Percentiles rank a stretch among this genome's conserved stretches.
Evolutionary conservation across 352 stramenopile species (phyloP).

Genomic region (Pythium rhizo-oryzae): DNA sequence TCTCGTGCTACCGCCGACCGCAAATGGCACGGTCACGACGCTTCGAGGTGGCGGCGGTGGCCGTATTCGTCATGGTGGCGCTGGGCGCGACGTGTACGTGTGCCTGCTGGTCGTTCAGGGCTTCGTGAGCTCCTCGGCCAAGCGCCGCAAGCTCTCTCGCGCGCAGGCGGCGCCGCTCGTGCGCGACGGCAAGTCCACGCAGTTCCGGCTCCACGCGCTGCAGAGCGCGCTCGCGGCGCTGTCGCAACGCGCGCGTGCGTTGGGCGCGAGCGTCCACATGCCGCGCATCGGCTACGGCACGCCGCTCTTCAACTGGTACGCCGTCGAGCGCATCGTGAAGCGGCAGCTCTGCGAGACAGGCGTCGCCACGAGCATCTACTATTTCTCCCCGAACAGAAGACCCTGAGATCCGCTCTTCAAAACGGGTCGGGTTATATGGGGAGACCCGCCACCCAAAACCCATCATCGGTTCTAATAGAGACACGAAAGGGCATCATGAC

Average conservation of each 20-base stretch:
- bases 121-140: conserved; percentile 42
- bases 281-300: conserved; percentile 79
- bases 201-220: conserved; percentile 67
- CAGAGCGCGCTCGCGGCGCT: conserved; percentile 49
- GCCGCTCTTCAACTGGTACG: conserved; percentile 83
- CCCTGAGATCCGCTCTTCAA: too few relatives aligned
- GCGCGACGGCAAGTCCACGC: conserved; percentile 62
- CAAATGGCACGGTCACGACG: conserved; percentile 6
- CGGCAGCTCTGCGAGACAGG: conserved; percentile 58
- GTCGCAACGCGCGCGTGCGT: conserved; percentile 34
- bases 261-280: conserved; percentile 69
- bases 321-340: conserved; percentile 72
- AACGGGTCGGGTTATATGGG: neutral
- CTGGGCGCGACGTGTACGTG: conserved; percentile 41
- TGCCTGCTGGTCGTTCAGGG: conserved; percentile 77
- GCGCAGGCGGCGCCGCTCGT: conserved; percentile 28
- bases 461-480: conserved; percentile 21
- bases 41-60: neutral
- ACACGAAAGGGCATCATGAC: conserved; percentile 7
- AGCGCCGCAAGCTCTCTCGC: conserved; percentile 32
- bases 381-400: conserved; percentile 43
- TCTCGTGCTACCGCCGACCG: neutral
- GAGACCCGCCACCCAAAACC: too few relatives aligned
- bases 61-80: neutral
- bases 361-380: conserved; percentile 69